Evolutionary conservation across 2,329 filamentous ascomycete genomes (phyloP).

Genomic region (Xylariales sp.): DNA sequence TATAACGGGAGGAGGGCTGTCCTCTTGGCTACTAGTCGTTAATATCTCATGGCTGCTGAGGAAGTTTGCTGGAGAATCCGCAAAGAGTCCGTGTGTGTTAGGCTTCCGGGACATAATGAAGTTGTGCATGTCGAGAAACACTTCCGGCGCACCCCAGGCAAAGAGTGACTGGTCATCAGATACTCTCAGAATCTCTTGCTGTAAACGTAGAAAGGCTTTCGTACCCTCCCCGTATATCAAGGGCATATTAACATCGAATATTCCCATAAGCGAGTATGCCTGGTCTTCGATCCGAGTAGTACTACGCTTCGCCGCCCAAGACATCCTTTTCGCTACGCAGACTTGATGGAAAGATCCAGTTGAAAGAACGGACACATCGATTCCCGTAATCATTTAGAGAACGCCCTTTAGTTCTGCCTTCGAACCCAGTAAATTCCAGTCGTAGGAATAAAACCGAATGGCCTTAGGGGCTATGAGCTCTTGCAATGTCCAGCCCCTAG

Average conservation of each 20-base stretch:
- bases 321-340: conserved; percentile 25
- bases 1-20: conserved; percentile 19
- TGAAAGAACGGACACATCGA: conserved; percentile 12
- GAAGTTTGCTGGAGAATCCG: conserved; percentile 21
- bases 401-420: conserved; percentile 2
- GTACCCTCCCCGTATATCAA: conserved; percentile 36
- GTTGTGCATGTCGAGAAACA: conserved; percentile 21
- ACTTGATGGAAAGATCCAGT: not conserved
- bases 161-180: conserved; percentile 38
- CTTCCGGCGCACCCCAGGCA: conserved; percentile 27
- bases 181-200: conserved; percentile 35
- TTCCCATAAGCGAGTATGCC: conserved; percentile 31
- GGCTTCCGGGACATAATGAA: not conserved
- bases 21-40: not conserved
- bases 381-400: conserved; percentile 18
- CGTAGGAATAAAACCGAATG: conserved; percentile 20
- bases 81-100: conserved; percentile 19
- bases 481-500: conserved; percentile 35
- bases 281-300: conserved; percentile 33
- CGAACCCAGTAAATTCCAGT: conserved; percentile 16
- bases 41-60: conserved; percentile 23
- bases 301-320: conserved; percentile 36
- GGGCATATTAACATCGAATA: conserved; percentile 34
- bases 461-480: conserved; percentile 25
- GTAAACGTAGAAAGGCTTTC: conserved; percentile 32